phyloP scores from a whole-genome alignment of 169 alveolate species.

The Eimeria tenella region DNA sequence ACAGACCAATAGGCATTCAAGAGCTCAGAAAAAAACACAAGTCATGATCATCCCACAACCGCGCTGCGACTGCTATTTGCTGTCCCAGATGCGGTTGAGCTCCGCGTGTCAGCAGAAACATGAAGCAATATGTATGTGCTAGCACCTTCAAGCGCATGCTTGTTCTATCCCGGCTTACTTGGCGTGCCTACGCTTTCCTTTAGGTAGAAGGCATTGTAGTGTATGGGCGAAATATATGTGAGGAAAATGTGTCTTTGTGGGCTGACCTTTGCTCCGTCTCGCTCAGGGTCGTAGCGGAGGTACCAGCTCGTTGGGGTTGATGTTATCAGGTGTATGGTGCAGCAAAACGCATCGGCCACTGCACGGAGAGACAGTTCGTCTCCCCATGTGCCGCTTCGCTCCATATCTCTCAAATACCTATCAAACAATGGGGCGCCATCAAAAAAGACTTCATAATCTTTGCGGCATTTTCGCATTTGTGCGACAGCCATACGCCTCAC shows the following conservation, averaged over 20 bases:
- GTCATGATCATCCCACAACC: no score
- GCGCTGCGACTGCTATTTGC: no score
- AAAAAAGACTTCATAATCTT: conserved; percentile 82
- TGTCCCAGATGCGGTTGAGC: no score
- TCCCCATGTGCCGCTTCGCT: conserved; percentile 85
- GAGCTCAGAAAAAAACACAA: no score
- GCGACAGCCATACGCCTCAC: conserved; percentile 81
- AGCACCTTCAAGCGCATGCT: no score
- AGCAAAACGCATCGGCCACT: conserved; percentile 83
- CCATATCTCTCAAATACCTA: conserved; percentile 80
- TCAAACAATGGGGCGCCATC: conserved; percentile 65
- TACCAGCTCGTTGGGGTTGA: conserved; percentile 83
- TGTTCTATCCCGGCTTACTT: no score
- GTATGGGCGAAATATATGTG: conserved; percentile 84
- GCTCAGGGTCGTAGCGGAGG: conserved; percentile 80
- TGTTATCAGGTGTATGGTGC: conserved; percentile 85
- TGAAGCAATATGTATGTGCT: no score
- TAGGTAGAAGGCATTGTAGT: conserved; percentile 81
- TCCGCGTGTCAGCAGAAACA: no score
- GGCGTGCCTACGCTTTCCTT: not conserved
- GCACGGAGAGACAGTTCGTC: conserved; percentile 86
- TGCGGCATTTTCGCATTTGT: conserved; percentile 78
- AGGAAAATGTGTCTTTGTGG: conserved; percentile 81
- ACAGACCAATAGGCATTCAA: no score
- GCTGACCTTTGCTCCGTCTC: conserved; percentile 4